A percentile compares a stretch with the other conserved stretches of the same genome.
These are phyloP conservation scores for Aspergillus hiratsukae DNA, from an alignment of 2,329 filamentous ascomycete genomes.

Conservation along the genomic window DNA sequence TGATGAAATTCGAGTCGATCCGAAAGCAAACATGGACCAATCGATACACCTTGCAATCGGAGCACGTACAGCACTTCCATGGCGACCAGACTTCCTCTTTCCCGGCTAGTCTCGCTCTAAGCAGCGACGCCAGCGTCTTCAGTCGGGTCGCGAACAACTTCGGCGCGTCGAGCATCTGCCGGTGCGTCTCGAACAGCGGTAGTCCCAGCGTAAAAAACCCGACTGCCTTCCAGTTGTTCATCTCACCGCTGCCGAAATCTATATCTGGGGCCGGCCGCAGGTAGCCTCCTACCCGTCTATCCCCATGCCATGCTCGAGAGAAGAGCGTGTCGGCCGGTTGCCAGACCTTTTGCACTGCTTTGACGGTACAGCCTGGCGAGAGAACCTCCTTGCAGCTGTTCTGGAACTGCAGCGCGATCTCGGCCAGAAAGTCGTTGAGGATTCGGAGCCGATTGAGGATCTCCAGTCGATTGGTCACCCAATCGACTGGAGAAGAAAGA, in stretches of 20 bases:
- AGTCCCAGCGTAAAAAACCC: constrained; percentile 4
- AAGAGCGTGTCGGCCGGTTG: constrained; percentile 1
- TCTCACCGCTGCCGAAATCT: constrained; percentile 3
- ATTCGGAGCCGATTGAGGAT: constrained; percentile 1
- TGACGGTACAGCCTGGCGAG: not conserved
- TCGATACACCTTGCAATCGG: constrained; percentile 1
- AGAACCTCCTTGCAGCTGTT: not conserved
- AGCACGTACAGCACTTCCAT: constrained; percentile 1
- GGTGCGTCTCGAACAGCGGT: constrained; percentile 3
- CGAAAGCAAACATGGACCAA: not conserved
- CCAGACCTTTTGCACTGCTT: constrained; percentile 2
- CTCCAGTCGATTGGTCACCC: constrained; percentile 3
- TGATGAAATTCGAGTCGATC: not conserved
- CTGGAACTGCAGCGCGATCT: constrained; percentile 7
- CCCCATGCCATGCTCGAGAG: constrained; percentile 3
- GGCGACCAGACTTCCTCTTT: constrained; percentile 1
- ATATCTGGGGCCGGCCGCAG: constrained; percentile 3
- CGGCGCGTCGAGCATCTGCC: not conserved
- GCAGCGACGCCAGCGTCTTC: not conserved
- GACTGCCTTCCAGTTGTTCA: constrained; percentile 1
- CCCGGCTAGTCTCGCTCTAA: not conserved
- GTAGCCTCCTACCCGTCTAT: not conserved
- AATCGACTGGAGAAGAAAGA: too few relatives aligned
- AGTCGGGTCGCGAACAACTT: constrained; percentile 4
- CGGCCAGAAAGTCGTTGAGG: constrained; percentile 3